Conservation (phyloP, 2,329 filamentous ascomycete genomes). For the Spiromastix sp. region DNA sequence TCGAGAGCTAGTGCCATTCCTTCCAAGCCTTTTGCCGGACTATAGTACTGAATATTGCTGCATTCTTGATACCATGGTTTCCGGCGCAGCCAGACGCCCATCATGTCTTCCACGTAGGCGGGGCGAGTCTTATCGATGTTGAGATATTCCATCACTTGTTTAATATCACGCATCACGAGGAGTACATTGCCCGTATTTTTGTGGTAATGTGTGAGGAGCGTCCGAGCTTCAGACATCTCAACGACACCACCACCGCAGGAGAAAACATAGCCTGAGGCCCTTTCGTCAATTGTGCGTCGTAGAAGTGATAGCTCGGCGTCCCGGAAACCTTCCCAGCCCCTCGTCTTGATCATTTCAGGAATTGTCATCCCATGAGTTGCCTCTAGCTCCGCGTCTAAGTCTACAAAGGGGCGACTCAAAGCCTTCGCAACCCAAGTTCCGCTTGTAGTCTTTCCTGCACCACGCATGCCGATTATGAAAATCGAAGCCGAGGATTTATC, state of each 20-base stretch:
- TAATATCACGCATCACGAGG: slow-evolving; percentile 76
- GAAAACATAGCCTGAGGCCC: slow-evolving; percentile 67
- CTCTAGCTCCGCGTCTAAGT: slow-evolving; percentile 84
- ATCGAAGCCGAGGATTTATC: slow-evolving; percentile 53
- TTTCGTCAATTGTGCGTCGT: slow-evolving; percentile 61
- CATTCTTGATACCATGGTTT: slow-evolving; percentile 86
- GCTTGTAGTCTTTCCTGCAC: slow-evolving; percentile 90
- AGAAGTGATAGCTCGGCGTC: slow-evolving; percentile 67
- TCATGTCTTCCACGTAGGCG: slow-evolving; percentile 86
- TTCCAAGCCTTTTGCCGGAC: slow-evolving; percentile 50
- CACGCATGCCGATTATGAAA: slow-evolving; percentile 94
- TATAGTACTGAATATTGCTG: slow-evolving; percentile 91
- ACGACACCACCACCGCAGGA: slow-evolving; percentile 92
- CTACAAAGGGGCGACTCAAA: slow-evolving; percentile 66
- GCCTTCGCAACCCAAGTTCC: slow-evolving; percentile 74
- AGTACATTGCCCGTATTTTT: slow-evolving; percentile 73
- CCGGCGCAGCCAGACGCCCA: slow-evolving; percentile 77
- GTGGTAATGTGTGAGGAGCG: slow-evolving; percentile 63
- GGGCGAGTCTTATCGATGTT: slow-evolving; percentile 81
- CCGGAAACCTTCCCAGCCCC: slow-evolving; percentile 83
- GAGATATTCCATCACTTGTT: slow-evolving; percentile 79
- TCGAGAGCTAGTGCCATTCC: slow-evolving; percentile 45
- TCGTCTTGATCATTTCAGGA: slow-evolving; percentile 68
- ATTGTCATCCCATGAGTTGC: slow-evolving; percentile 62
- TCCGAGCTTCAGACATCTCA: slow-evolving; percentile 68